These are phyloP conservation scores for Francoa sonchifolia DNA, from an alignment of 441 rosid genomes.

Conservation along the genomic window DNA sequence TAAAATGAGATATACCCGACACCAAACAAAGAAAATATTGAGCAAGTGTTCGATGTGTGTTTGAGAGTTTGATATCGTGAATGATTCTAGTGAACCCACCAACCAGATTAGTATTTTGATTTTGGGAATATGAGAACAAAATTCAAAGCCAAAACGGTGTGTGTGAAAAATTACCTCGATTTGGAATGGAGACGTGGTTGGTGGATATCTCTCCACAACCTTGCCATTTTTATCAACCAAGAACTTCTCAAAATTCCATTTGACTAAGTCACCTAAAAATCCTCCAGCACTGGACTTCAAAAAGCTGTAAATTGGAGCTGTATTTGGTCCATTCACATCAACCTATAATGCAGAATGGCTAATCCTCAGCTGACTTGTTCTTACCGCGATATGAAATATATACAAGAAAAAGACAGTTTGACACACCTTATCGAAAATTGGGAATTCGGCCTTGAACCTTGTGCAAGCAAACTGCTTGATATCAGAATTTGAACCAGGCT, in stretches of 20 bases:
- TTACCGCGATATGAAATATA: neutral
- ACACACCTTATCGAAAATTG: constrained; percentile 59
- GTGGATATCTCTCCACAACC: constrained; percentile 60
- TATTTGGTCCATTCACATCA: constrained; percentile 61
- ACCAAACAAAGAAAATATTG: too few relatives aligned
- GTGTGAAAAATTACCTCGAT: constrained; percentile 41
- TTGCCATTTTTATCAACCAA: constrained; percentile 61
- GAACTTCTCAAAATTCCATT: constrained; percentile 80
- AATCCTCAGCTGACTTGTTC: neutral
- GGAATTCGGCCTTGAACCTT: constrained; percentile 65
- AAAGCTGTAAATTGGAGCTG: constrained; percentile 56
- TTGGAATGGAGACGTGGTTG: constrained; percentile 69
- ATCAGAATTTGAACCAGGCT: constrained; percentile 57
- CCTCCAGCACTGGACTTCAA: constrained; percentile 60
- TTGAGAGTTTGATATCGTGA: too few relatives aligned
- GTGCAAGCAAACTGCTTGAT: constrained; percentile 62
- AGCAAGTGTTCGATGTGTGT: too few relatives aligned
- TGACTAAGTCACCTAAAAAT: constrained; percentile 47
- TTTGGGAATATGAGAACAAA: too few relatives aligned
- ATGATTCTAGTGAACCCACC: too few relatives aligned
- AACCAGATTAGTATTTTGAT: too few relatives aligned
- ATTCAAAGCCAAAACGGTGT: too few relatives aligned
- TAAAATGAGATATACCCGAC: too few relatives aligned
- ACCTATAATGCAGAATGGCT: constrained; percentile 26
- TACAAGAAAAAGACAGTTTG: neutral